Conservation (phyloP, 148 eudicot species). For the Camellia japonica region DNA sequence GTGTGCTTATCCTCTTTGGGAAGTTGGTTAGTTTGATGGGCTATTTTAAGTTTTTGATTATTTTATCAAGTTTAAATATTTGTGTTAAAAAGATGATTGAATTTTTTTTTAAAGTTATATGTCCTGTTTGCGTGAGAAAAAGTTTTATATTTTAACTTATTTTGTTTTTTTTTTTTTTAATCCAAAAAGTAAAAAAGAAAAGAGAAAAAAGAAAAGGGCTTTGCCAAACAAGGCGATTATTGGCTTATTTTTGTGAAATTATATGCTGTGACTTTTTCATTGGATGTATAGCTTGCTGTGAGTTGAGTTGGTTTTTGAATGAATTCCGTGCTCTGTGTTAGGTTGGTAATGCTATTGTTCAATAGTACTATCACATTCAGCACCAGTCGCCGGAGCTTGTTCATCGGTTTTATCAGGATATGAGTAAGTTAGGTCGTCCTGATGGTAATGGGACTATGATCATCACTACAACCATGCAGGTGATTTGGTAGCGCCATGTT, state of each 20-base stretch:
- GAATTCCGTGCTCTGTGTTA: slow-evolving; percentile 15
- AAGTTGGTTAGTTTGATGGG: no score
- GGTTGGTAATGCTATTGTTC: slow-evolving; percentile 88
- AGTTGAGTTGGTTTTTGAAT: not conserved
- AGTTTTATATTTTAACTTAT: no score
- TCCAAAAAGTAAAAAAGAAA: no score
- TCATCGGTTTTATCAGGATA: slow-evolving; percentile 69
- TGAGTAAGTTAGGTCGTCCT: slow-evolving; percentile 67
- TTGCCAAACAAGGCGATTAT: no score
- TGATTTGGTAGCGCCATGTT: slow-evolving; percentile 17
- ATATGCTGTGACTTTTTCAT: not conserved
- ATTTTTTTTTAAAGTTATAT: no score
- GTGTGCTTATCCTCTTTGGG: slow-evolving; percentile 3
- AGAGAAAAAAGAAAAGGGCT: no score
- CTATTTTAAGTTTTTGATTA: no score
- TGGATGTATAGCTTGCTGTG: not conserved
- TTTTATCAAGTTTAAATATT: no score
- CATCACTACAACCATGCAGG: slow-evolving; percentile 68
- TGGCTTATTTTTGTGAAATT: no score
- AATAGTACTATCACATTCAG: slow-evolving; percentile 66
- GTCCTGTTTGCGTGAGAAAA: no score
- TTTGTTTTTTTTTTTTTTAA: no score
- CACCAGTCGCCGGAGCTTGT: slow-evolving; percentile 66
- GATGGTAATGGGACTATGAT: slow-evolving; percentile 50
- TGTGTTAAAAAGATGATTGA: no score